These are phyloP conservation scores for Massospora cicadina DNA, from an alignment of 371 early-diverging fungal genomes.

Conservation along the genomic window DNA sequence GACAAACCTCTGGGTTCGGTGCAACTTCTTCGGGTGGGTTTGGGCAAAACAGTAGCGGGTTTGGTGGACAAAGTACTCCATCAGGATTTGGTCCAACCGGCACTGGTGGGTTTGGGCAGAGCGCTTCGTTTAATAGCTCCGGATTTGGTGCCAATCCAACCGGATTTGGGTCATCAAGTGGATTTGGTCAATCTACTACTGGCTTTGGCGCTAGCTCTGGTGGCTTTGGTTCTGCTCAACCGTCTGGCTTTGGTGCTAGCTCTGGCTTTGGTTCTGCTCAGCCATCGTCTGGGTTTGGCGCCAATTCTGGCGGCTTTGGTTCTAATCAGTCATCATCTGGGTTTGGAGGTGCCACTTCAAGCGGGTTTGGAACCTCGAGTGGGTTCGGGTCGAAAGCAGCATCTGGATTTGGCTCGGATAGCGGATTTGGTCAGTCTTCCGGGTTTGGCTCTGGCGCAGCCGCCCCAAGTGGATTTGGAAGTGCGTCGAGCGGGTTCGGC, in stretches of 20 bases:
- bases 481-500: background rate
- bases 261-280: too few relatives aligned
- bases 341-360: background rate
- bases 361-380: background rate
- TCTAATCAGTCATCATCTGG: background rate
- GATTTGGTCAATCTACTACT: background rate
- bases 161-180: background rate
- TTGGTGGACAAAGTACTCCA: background rate
- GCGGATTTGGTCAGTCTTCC: background rate
- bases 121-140: too few relatives aligned
- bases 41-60: background rate
- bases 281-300: background rate
- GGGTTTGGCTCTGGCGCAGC: background rate
- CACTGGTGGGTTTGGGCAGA: background rate
- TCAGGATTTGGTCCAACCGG: background rate
- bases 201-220: background rate
- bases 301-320: background rate
- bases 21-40: background rate
- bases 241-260: background rate
- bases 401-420: background rate
- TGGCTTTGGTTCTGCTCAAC: background rate
- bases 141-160: background rate
- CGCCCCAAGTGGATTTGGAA: background rate
- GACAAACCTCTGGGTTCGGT: background rate
- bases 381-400: background rate